phyloP scores from a whole-genome alignment of 2,329 filamentous ascomycete species.

The Tolypocladium endophyticum region DNA sequence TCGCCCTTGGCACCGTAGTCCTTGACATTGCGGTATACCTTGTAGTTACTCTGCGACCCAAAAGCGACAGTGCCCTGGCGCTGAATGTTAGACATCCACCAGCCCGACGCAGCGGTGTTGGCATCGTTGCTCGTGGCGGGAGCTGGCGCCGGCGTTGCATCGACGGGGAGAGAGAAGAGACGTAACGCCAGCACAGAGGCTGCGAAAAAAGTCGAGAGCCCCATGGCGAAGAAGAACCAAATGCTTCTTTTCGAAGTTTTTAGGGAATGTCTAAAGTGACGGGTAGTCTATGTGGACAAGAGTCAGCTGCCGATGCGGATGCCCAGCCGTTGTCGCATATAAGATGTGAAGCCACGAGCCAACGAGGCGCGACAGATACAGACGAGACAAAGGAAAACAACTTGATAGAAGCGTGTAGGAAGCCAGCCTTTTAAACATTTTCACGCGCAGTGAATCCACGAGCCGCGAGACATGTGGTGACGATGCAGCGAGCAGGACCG shows the following conservation, averaged over 20 bases:
- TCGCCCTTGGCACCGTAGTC: constrained; percentile 65
- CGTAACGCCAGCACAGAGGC: constrained; percentile 31
- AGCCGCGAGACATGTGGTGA: not conserved
- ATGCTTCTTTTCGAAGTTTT: constrained; percentile 3
- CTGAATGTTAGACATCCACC: constrained; percentile 63
- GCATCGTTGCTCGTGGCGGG: constrained; percentile 7
- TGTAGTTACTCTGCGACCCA: constrained; percentile 37
- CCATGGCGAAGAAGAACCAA: constrained; percentile 31
- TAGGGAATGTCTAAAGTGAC: not conserved
- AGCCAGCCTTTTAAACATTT: not conserved
- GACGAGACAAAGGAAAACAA: not conserved
- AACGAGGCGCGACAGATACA: not conserved
- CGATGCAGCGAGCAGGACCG: not conserved
- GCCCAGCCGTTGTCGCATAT: not conserved
- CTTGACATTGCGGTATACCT: constrained; percentile 67
- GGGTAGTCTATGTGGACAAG: not conserved
- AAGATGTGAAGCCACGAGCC: not conserved
- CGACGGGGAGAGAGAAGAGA: constrained; percentile 24
- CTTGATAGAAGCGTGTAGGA: not conserved
- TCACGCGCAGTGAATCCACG: not conserved
- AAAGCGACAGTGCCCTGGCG: constrained; percentile 62
- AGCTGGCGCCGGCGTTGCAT: constrained; percentile 21
- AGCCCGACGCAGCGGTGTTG: constrained; percentile 32
- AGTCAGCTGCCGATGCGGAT: not conserved
- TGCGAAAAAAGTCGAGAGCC: constrained; percentile 30